Percentiles rank a stretch among this genome's conserved stretches.
Conservation (phyloP, 2,329 filamentous ascomycete genomes). For the Fusarium transvaalense region DNA sequence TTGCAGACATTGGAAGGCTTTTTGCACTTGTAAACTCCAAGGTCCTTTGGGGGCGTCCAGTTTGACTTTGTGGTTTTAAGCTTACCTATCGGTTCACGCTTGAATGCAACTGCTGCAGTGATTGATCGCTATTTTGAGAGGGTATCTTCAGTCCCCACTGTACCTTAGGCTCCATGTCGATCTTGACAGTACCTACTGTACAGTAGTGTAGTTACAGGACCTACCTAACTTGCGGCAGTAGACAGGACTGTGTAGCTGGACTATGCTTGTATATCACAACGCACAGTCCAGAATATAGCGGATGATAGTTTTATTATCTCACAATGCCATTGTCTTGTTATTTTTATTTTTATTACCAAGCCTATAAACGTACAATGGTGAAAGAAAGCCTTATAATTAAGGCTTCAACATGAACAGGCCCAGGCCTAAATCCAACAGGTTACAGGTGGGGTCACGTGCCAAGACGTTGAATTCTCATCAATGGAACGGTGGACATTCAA, state of each 20-base stretch:
- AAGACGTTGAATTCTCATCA: conserved; percentile 4
- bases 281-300: not conserved
- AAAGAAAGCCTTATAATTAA: not conserved
- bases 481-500: not conserved
- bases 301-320: not conserved
- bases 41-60: not conserved
- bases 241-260: not conserved
- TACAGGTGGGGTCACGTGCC: conserved; percentile 20
- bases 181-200: not conserved
- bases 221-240: not conserved
- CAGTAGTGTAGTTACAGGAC: not conserved
- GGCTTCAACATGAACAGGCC: not conserved
- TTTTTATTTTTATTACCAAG: not conserved
- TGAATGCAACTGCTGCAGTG: not conserved
- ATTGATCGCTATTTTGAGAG: not conserved
- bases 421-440: not conserved
- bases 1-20: not conserved
- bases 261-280: not conserved
- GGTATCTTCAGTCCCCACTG: not conserved
- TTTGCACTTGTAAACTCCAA: not conserved
- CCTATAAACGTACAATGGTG: not conserved
- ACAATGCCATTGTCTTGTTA: conserved; percentile 1
- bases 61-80: conserved; percentile 21
- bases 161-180: no score
- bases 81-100: conserved; percentile 25